phyloP scores from a whole-genome alignment of 805 yeast genomes.

The Barnettozyma sucrosica region DNA sequence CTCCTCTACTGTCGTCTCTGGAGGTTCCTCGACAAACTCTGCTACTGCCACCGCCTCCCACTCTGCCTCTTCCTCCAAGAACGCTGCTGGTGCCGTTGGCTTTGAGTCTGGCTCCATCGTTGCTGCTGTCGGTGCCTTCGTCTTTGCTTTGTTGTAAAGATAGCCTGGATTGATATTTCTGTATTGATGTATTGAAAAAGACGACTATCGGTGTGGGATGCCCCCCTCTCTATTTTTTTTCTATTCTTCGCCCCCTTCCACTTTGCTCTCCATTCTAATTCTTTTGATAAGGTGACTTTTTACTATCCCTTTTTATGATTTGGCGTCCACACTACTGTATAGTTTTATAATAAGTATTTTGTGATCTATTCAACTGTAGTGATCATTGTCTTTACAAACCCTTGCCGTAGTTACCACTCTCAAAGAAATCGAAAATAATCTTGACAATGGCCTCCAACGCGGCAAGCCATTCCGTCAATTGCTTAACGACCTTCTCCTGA shows the following conservation, averaged over 20 bases:
- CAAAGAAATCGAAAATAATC: constrained; percentile 68
- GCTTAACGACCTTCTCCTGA: constrained; percentile 57
- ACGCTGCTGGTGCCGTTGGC: constrained; percentile 34
- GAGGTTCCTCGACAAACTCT: constrained; percentile 20
- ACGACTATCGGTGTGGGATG: background rate
- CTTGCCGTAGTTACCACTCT: constrained; percentile 80
- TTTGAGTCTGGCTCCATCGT: constrained; percentile 44
- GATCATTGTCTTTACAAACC: constrained; percentile 50
- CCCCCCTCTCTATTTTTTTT: background rate
- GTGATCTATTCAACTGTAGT: background rate
- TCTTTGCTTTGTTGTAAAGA: constrained; percentile 40
- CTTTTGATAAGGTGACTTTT: background rate
- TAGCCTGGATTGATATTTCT: background rate
- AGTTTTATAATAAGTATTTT: constrained; percentile 3
- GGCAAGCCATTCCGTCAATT: constrained; percentile 65
- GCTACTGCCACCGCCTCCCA: constrained; percentile 14
- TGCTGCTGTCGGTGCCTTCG: constrained; percentile 39
- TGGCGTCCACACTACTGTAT: background rate
- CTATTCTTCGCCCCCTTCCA: background rate
- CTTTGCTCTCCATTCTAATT: background rate
- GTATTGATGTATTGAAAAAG: background rate
- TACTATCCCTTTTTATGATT: background rate
- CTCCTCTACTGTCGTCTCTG: constrained; percentile 27
- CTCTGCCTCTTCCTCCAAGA: constrained; percentile 27
- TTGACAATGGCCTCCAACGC: constrained; percentile 73